Evolutionary conservation across 306 rosid genomes (phyloP).

Genomic region (Sphenostylis stenocarpa): DNA sequence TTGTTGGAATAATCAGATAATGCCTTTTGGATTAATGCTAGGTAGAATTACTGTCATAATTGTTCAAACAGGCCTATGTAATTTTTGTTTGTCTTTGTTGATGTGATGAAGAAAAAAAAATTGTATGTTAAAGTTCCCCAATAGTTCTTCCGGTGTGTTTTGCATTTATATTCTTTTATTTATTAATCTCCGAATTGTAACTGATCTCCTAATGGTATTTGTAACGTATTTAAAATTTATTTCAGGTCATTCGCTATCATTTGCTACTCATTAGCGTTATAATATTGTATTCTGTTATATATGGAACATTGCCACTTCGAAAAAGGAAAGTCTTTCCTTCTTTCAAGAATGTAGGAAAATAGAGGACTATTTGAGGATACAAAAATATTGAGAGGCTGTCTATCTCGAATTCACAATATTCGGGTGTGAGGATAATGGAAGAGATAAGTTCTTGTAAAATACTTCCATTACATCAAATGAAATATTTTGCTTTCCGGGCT

Average conservation of each 20-base stretch:
- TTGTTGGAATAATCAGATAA: neutral
- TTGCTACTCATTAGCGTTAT: neutral
- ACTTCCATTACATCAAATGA: neutral
- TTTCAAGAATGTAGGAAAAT: neutral
- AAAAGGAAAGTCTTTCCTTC: neutral
- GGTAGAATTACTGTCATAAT: neutral
- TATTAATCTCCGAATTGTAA: neutral
- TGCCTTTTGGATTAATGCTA: neutral
- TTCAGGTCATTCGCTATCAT: neutral
- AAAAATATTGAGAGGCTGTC: neutral
- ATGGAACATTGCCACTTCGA: neutral
- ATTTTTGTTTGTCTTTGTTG: neutral
- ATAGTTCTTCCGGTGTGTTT: neutral
- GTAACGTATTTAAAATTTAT: neutral
- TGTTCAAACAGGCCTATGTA: neutral
- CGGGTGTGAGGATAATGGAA: neutral
- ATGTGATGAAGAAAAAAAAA: neutral
- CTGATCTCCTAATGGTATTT: neutral
- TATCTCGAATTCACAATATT: neutral
- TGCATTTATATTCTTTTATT: neutral
- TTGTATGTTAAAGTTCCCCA: neutral
- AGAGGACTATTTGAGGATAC: neutral
- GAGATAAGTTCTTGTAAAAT: neutral
- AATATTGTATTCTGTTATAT: no score
- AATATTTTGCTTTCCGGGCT: neutral